Evolutionary conservation across 1,284 basidiomycete species (phyloP).

Genomic region (Fomitiporia mediterranea): DNA sequence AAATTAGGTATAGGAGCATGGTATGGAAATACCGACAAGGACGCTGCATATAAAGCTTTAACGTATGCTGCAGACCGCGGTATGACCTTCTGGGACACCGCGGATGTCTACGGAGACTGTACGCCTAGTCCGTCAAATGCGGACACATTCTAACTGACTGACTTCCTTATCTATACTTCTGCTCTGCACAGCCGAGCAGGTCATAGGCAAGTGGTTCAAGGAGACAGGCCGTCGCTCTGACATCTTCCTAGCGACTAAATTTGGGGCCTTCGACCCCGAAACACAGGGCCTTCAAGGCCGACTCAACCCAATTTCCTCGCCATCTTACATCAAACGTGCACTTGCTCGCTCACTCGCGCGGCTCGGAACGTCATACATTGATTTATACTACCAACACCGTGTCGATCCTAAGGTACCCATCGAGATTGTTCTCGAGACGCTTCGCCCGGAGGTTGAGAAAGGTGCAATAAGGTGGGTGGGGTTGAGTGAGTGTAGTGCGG

Average conservation of each 20-base stretch:
- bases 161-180: too few species aligned
- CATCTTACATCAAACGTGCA: constrained; percentile 23
- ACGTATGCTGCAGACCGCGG: constrained; percentile 14
- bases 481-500: constrained; percentile 34
- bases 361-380: constrained; percentile 24
- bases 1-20: constrained; percentile 12
- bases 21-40: constrained; percentile 14
- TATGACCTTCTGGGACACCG: constrained; percentile 16
- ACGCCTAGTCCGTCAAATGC: not conserved
- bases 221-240: constrained; percentile 21
- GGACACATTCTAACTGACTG: too few species aligned
- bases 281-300: not conserved
- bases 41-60: constrained; percentile 4
- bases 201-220: constrained; percentile 18
- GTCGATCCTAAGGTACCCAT: constrained; percentile 31
- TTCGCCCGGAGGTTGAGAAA: constrained; percentile 29
- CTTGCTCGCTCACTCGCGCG: constrained; percentile 25
- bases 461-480: constrained; percentile 33
- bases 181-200: not conserved
- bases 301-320: constrained; percentile 25
- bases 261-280: constrained; percentile 17
- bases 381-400: too few species aligned
- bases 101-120: constrained; percentile 12
- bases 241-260: constrained; percentile 31
- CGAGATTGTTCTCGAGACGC: constrained; percentile 31